Evolutionary conservation across 139 green algal genomes (phyloP).

Genomic region (Limnomonas spitsbergensis): DNA sequence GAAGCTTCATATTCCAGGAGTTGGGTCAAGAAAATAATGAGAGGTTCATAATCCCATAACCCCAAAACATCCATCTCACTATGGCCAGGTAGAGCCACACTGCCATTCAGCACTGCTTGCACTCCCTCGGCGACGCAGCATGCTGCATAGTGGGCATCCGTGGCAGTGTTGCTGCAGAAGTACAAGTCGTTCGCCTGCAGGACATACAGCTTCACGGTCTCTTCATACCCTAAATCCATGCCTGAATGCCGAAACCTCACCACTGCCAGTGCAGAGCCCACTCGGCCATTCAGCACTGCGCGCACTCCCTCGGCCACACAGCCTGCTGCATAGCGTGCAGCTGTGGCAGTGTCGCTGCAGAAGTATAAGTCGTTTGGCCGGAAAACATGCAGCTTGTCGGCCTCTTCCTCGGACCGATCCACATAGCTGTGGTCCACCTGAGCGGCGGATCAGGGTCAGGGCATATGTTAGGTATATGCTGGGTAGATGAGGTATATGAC

Average conservation of each 20-base stretch:
- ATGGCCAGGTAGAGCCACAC: too few relatives aligned
- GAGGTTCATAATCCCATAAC: too few relatives aligned
- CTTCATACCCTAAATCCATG: too few relatives aligned
- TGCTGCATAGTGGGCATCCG: slow-evolving; percentile 34
- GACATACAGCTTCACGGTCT: neutral
- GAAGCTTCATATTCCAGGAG: too few relatives aligned
- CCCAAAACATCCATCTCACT: too few relatives aligned
- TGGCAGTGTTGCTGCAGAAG: slow-evolving; percentile 25
- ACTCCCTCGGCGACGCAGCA: slow-evolving; percentile 43
- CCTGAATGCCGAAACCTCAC: neutral
- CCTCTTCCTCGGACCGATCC: neutral
- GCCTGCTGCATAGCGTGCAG: slow-evolving; percentile 40
- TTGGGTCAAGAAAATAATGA: too few relatives aligned
- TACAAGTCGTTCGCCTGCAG: slow-evolving; percentile 26
- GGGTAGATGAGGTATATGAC: too few relatives aligned
- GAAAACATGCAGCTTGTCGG: slow-evolving; percentile 1
- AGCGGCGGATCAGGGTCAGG: slow-evolving; percentile 34
- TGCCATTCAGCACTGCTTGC: neutral
- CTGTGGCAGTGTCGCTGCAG: slow-evolving; percentile 26
- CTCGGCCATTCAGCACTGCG: neutral
- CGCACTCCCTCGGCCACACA: slow-evolving; percentile 38
- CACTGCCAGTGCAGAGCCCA: neutral
- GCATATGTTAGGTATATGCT: too few relatives aligned
- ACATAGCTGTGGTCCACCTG: slow-evolving; percentile 43
- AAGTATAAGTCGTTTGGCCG: slow-evolving; percentile 27